Base-by-base conservation (phyloP, 352 stramenopile species). In the Pythium diclinum region DNA sequence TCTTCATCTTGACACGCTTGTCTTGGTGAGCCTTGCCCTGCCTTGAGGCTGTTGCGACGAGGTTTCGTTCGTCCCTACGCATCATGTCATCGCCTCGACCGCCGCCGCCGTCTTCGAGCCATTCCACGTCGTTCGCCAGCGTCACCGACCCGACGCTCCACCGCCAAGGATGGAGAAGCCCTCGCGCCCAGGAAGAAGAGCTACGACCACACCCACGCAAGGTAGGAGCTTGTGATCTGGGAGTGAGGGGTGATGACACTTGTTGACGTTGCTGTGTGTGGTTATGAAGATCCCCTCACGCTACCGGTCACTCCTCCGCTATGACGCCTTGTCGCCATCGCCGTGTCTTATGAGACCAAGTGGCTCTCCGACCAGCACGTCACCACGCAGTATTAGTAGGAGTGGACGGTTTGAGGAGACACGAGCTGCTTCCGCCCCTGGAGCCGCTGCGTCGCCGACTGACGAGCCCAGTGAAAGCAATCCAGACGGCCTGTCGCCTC, bases 121-220 rank as follows among this genome's bases (percentile, higher is more conserved):
- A 62, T 23, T 13, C 67, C 32, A 69, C 74, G 14, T 79, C 82
- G 32, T 89, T 88, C 62, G 71, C 79, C 9, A 77, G 64, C 6
- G 65, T 80, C 32, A 88, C 82, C 3, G 82, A 91, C 62, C 61
- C 73, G 44, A 87, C 77, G 14, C 49, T 89, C 17, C 82, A 89
- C 56, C 78, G 82, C 10, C 70, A 67, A 0, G 67, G 66, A 44
- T 91, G 82, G 82, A 69, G 75, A 0, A 89, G 77, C 23, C 75
- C 79, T 0, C 67, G 59, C 14, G 77, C 77, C 1, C 59, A 59
- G 17, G 62, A 75, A 2, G 51, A 69, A 0, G 38, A 65, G 17
- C 67, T 58, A 2, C 68, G 53, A 6, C n/a, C 30, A 1, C 76
- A 48, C 54, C 56, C 69, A 11, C 72, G 73, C 9, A 78, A 84